Conservation (phyloP, 768 basidiomycete species). For the Leccinum imitatum region DNA sequence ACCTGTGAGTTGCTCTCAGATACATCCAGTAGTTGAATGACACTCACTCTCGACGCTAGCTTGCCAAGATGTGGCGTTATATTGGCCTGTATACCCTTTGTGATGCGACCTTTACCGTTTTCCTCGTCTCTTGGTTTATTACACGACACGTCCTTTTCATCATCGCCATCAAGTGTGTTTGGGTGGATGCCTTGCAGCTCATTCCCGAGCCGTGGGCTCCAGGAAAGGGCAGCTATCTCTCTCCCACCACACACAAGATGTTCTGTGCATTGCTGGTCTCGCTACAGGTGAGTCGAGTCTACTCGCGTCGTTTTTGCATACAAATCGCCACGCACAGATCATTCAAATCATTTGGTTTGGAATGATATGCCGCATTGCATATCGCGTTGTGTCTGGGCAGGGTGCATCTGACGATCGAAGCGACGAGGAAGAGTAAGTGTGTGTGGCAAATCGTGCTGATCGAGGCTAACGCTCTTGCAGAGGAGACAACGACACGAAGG, state of each 20-base stretch:
- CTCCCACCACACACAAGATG: conserved; percentile 37
- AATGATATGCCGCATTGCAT: conserved; percentile 84
- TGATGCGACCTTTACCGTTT: conserved; percentile 75
- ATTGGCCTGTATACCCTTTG: conserved; percentile 62
- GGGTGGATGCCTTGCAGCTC: conserved; percentile 47
- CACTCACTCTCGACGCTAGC: conserved; percentile 39
- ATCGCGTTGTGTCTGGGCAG: conserved; percentile 67
- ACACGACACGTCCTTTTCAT: conserved; percentile 86
- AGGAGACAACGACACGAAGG: conserved; percentile 26
- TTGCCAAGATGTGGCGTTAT: conserved; percentile 95
- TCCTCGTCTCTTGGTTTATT: conserved; percentile 87
- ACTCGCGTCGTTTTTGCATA: neutral
- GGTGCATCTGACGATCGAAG: conserved; percentile 85
- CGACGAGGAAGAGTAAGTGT: conserved; percentile 70
- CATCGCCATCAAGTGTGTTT: conserved; percentile 62
- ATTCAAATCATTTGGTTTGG: conserved; percentile 82
- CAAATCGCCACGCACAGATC: conserved; percentile 41
- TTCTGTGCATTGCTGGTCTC: conserved; percentile 58
- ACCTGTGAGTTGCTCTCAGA: conserved; percentile 56
- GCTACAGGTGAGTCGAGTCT: conserved; percentile 51
- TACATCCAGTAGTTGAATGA: neutral
- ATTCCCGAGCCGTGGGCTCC: conserved; percentile 60
- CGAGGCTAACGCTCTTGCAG: conserved; percentile 12
- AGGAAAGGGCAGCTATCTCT: conserved; percentile 55
- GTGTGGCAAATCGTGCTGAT: neutral